Evolutionary conservation across 257 asterid species (phyloP).

Genomic region (Solanum sitiens): DNA sequence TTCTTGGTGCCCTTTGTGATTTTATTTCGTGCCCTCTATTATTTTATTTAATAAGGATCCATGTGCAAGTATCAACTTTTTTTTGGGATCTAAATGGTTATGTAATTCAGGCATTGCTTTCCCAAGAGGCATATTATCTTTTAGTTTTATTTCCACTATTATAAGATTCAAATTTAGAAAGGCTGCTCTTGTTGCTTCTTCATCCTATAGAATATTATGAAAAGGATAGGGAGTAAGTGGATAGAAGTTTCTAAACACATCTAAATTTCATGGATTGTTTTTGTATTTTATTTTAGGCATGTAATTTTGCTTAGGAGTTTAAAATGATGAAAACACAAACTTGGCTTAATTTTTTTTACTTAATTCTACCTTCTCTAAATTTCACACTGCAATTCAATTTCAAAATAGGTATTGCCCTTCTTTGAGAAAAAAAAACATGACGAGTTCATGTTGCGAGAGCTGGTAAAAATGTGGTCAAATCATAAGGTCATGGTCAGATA

Average conservation of each 20-base stretch:
- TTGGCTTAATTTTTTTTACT: background rate
- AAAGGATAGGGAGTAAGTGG: background rate
- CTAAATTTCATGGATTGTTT: background rate
- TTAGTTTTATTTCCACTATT: background rate
- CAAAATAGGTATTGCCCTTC: slow-evolving; percentile 62
- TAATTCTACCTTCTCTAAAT: background rate
- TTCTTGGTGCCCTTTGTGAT: background rate
- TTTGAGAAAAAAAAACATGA: slow-evolving; percentile 65
- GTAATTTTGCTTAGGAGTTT: background rate
- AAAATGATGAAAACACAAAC: background rate
- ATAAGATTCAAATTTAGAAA: background rate
- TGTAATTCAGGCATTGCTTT: background rate
- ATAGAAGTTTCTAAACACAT: background rate
- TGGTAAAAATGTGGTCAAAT: slow-evolving; percentile 85
- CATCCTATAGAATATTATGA: too few species aligned
- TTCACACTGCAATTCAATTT: background rate
- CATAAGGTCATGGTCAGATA: slow-evolving; percentile 97
- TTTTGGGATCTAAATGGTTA: background rate
- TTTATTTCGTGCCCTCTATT: background rate
- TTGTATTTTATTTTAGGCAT: background rate
- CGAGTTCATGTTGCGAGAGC: slow-evolving; percentile 90
- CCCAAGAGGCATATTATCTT: background rate
- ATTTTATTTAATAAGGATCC: background rate
- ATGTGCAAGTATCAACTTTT: background rate
- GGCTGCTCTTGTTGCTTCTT: background rate